Percentiles rank a stretch among this genome's conserved stretches.
These are phyloP conservation scores for Viridothelium virens DNA, from an alignment of 495 filamentous ascomycete genomes.

Conservation along the genomic window DNA sequence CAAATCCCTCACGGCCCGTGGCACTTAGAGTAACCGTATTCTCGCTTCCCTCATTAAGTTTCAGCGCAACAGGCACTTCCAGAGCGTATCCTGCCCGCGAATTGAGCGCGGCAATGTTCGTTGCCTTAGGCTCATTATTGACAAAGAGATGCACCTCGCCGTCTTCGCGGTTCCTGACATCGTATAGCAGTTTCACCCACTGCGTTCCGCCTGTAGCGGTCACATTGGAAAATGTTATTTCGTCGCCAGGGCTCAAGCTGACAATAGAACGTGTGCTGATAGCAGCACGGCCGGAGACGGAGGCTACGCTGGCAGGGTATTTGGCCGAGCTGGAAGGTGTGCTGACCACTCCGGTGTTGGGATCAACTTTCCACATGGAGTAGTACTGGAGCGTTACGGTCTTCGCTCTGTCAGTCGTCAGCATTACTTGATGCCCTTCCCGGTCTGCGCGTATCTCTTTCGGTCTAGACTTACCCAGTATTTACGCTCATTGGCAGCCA, in stretches of 20 bases:
- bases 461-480: constrained; percentile 19
- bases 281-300: background rate
- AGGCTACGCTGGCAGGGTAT: constrained; percentile 17
- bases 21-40: constrained; percentile 39
- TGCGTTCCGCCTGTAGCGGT: constrained; percentile 36
- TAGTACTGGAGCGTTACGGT: constrained; percentile 38
- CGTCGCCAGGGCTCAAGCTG: constrained; percentile 19
- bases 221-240: constrained; percentile 38
- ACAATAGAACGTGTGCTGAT: constrained; percentile 14
- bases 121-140: constrained; percentile 32
- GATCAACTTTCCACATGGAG: constrained; percentile 42
- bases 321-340: constrained; percentile 31
- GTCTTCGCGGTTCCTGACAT: constrained; percentile 29
- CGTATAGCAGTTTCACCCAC: constrained; percentile 41
- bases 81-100: constrained; percentile 38
- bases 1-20: constrained; percentile 27
- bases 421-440: background rate
- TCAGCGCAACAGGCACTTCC: constrained; percentile 35
- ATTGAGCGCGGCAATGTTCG: constrained; percentile 39
- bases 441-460: background rate
- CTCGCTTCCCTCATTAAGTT: constrained; percentile 30
- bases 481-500: constrained; percentile 39
- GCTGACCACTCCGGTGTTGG: constrained; percentile 36
- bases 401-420: constrained; percentile 18
- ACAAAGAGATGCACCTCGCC: constrained; percentile 38